phyloP scores from a whole-genome alignment of 306 rosid genomes.

The Sicyos baderoa region DNA sequence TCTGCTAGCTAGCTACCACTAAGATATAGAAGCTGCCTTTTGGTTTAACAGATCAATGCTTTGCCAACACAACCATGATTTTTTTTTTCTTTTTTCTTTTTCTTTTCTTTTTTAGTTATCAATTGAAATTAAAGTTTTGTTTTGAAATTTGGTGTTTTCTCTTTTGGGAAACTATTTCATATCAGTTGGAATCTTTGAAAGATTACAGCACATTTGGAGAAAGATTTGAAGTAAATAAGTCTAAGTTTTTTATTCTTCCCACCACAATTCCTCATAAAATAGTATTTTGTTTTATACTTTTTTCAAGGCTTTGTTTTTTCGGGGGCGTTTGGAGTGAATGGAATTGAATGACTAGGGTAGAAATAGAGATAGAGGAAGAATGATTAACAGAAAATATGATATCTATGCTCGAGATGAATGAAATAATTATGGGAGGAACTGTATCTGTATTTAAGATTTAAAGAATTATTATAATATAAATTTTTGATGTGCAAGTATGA shows the following conservation, averaged over 20 bases:
- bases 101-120: neutral
- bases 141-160: neutral
- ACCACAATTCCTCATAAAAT: neutral
- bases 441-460: too few relatives aligned
- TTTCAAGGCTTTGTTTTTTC: too few relatives aligned
- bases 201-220: neutral
- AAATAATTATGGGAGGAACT: too few relatives aligned
- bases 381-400: too few relatives aligned
- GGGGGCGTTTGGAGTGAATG: too few relatives aligned
- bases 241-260: neutral
- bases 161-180: neutral
- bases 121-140: neutral
- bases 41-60: slow-evolving; percentile 2
- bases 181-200: slow-evolving; percentile 15
- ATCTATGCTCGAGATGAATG: too few relatives aligned
- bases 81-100: neutral
- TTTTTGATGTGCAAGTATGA: too few relatives aligned
- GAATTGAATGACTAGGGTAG: too few relatives aligned
- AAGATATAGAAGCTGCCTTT: neutral
- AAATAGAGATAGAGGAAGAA: too few relatives aligned
- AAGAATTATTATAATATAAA: too few relatives aligned
- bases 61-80: slow-evolving; percentile 6
- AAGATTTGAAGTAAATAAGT: neutral
- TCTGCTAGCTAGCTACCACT: slow-evolving; percentile 7
- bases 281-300: too few relatives aligned